Percentiles rank a stretch among this genome's conserved stretches.
phyloP scores from a whole-genome alignment of 257 asterid species.

The Nicotiana undulata region DNA sequence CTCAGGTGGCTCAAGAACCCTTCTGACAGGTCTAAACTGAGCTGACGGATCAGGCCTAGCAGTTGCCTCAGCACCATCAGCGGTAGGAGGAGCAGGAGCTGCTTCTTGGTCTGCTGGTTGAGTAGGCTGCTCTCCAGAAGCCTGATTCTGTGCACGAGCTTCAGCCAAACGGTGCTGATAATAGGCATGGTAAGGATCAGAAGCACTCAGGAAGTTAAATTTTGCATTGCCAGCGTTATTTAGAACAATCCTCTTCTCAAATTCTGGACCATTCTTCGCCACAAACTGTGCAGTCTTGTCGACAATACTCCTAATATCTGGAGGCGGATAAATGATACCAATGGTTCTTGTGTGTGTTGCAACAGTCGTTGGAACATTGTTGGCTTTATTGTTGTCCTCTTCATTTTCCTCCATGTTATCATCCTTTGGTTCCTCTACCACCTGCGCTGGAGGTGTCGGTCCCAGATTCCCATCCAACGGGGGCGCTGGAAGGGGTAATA shows the following conservation, averaged over 20 bases:
- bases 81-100: slow-evolving; percentile 21
- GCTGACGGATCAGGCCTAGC: slow-evolving; percentile 41
- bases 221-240: slow-evolving; percentile 54
- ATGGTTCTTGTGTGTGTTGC: too few species aligned
- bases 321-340: too few species aligned
- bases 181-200: slow-evolving; percentile 87
- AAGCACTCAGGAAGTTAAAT: slow-evolving; percentile 49
- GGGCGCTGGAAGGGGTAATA: slow-evolving; percentile 80
- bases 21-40: too few species aligned
- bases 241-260: too few species aligned
- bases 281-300: too few species aligned
- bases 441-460: slow-evolving; percentile 39
- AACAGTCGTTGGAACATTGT: too few species aligned
- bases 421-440: slow-evolving; percentile 21
- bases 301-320: too few species aligned
- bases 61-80: slow-evolving; percentile 39
- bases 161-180: slow-evolving; percentile 82
- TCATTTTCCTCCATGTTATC: slow-evolving; percentile 4
- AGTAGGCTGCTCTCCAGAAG: slow-evolving; percentile 31
- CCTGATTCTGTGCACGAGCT: slow-evolving; percentile 56
- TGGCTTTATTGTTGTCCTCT: too few species aligned
- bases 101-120: slow-evolving; percentile 35
- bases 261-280: too few species aligned
- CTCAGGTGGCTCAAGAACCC: too few species aligned
- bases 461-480: slow-evolving; percentile 67